Conservation (phyloP, 345 rosid species). For the Reutealis trisperma region DNA sequence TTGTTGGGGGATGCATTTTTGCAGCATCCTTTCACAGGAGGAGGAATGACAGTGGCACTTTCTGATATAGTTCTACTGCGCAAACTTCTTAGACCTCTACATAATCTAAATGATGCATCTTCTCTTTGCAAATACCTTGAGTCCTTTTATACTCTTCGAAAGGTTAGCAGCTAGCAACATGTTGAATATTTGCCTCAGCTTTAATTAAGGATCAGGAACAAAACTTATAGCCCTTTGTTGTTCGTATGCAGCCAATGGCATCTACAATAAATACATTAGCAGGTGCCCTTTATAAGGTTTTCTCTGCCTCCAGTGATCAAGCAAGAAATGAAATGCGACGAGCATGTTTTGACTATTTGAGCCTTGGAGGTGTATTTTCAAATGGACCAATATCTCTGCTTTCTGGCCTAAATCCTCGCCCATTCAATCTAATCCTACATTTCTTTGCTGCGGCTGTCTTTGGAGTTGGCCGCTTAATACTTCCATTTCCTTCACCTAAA, state of each 20-base stretch:
- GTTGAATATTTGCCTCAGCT: neutral
- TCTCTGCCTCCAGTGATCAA: conserved; percentile 44
- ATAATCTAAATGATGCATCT: conserved; percentile 41
- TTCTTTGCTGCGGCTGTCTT: conserved; percentile 54
- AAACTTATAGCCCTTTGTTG: too few species aligned
- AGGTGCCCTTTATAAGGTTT: conserved; percentile 25
- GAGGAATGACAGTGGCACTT: conserved; percentile 67
- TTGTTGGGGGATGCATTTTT: conserved; percentile 60
- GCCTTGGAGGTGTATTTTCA: conserved; percentile 47
- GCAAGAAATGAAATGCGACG: conserved; percentile 53
- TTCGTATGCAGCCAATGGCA: conserved; percentile 38
- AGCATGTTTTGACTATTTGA: conserved; percentile 54
- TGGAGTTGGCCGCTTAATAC: conserved; percentile 44
- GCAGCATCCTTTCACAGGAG: conserved; percentile 63
- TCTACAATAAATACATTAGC: conserved; percentile 54
- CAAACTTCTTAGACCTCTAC: conserved; percentile 48
- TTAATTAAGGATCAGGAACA: too few species aligned
- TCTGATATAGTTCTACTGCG: conserved; percentile 54
- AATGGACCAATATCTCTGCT: conserved; percentile 48
- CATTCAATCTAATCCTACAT: conserved; percentile 43
- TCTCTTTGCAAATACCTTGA: conserved; percentile 50
- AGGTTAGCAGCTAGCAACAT: conserved; percentile 28
- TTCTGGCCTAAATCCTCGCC: conserved; percentile 51
- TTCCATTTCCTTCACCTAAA: conserved; percentile 48
- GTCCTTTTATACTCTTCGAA: conserved; percentile 56